Evolutionary conservation across 805 yeast genomes (phyloP), one percentile per base, ranked within the genome.

Genomic region (Hermanozyma aechmeae): DNA sequence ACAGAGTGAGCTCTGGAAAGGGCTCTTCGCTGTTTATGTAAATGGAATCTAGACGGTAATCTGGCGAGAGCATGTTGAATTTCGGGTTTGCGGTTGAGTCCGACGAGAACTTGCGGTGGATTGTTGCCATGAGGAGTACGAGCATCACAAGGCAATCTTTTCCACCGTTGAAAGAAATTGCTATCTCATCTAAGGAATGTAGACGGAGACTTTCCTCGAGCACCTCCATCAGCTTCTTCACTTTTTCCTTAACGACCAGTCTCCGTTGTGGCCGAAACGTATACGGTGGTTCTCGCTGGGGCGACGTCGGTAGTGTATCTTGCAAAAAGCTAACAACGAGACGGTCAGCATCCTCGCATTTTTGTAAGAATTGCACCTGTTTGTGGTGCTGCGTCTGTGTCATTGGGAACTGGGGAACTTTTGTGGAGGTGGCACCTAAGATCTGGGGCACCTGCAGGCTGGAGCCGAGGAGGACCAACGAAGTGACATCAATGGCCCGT

Each of bases 121-220:
- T 31, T 54, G 58, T 73, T 2, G 92, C 78, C 29, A 87, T 56
- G 30, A 83, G 73, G 4, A 92, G 47, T 11, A 85, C 61, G 31
- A 92, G 65, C 79, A 89, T 75, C 18, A 87, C 96, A 26, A 87
- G 71, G 45, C 97, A 92, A 56, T 92, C 98, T 48, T 92, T 92
- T 2, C 98, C 98, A 8, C 98, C 98, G 50, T 92, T 92, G 53
- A 80, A 92, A 2, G 95, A 81, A 10, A 92, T 64, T 0, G 96
- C 79, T 3, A 82, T 55, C 33, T 79, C 76, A 12, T 50, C 46
- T 25, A 10, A 11, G 18, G 16, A 17, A 27, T 13, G 15, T 15
- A 16, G 6, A 10, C 20, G 20, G 19, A 10, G 8, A 8, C 17
- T 24, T 11, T 13, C 15, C 6, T 43, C 51, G 26, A 59, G 42